Evolutionary conservation across 106 monocot species (phyloP).

Genomic region (Agapanthus africanus): DNA sequence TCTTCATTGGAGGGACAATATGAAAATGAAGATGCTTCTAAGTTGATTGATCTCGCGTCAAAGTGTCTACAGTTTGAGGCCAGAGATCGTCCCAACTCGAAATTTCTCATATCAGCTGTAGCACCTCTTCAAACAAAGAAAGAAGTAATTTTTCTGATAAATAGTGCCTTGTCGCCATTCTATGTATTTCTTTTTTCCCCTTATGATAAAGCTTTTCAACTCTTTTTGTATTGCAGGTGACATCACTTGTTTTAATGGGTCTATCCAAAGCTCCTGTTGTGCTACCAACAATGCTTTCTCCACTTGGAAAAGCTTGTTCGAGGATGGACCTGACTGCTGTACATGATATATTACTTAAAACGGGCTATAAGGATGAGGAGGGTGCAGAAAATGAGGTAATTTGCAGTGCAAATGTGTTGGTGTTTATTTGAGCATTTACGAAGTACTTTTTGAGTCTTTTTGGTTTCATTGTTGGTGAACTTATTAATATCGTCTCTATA

Average conservation of each 20-base stretch:
- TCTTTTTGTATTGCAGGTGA: constrained; percentile 44
- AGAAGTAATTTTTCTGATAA: constrained; percentile 39
- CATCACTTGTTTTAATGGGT: constrained; percentile 75
- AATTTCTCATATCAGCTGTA: constrained; percentile 72
- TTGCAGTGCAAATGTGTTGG: no score
- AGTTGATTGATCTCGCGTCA: constrained; percentile 85
- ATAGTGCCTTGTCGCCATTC: not conserved
- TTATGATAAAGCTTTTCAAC: not conserved
- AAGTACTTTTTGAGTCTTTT: no score
- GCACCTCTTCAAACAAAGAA: constrained; percentile 87
- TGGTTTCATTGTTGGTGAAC: no score
- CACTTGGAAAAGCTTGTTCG: constrained; percentile 95
- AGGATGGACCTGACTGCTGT: constrained; percentile 89
- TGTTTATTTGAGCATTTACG: no score
- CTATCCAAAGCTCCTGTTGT: constrained; percentile 55
- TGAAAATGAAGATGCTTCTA: constrained; percentile 87
- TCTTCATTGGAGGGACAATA: constrained; percentile 97
- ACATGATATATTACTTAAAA: constrained; percentile 96
- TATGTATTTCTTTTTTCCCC: not conserved
- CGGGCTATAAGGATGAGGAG: constrained; percentile 97
- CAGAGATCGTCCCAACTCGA: constrained; percentile 79
- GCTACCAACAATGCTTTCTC: constrained; percentile 73
- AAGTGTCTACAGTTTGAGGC: constrained; percentile 90
- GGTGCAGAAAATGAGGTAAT: constrained; percentile 97
- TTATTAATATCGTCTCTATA: no score